Percentiles rank a stretch among this genome's conserved stretches.
Evolutionary conservation across 495 filamentous ascomycete species (phyloP).

Genomic region (Aspergillus ellipticus): DNA sequence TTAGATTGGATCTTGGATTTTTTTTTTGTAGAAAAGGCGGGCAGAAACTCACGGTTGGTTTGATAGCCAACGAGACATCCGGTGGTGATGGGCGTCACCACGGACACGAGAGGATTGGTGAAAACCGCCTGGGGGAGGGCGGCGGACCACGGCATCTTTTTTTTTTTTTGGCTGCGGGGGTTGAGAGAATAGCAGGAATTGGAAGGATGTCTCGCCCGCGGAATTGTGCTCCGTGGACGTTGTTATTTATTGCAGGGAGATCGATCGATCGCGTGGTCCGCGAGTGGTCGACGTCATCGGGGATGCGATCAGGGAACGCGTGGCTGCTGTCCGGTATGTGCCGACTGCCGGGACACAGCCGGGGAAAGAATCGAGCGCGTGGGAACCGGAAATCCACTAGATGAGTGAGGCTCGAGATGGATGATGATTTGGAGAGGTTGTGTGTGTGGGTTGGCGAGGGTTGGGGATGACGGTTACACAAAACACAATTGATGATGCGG

Average conservation of each 20-base stretch:
- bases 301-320: background rate
- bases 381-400: background rate
- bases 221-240: background rate
- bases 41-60: conserved; percentile 27
- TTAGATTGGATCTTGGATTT: background rate
- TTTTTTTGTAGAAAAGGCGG: background rate
- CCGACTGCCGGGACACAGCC: too few relatives aligned
- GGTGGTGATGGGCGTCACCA: conserved; percentile 30
- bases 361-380: too few relatives aligned
- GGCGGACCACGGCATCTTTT: conserved; percentile 36
- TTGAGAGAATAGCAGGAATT: background rate
- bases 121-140: conserved; percentile 33
- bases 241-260: background rate
- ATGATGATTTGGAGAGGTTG: too few relatives aligned
- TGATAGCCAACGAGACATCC: conserved; percentile 31
- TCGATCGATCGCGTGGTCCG: background rate
- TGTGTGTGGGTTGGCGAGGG: too few relatives aligned
- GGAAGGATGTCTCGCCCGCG: background rate
- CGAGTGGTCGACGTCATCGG: background rate
- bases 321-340: too few relatives aligned
- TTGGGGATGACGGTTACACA: too few relatives aligned
- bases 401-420: too few relatives aligned
- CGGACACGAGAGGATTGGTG: conserved; percentile 30
- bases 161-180: background rate
- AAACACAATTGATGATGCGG: too few relatives aligned